Percentiles rank a stretch among this genome's conserved stretches.
These are phyloP conservation scores for Microbotryum saponariae DNA, from an alignment of 1,284 basidiomycete genomes.

Conservation along the genomic window DNA sequence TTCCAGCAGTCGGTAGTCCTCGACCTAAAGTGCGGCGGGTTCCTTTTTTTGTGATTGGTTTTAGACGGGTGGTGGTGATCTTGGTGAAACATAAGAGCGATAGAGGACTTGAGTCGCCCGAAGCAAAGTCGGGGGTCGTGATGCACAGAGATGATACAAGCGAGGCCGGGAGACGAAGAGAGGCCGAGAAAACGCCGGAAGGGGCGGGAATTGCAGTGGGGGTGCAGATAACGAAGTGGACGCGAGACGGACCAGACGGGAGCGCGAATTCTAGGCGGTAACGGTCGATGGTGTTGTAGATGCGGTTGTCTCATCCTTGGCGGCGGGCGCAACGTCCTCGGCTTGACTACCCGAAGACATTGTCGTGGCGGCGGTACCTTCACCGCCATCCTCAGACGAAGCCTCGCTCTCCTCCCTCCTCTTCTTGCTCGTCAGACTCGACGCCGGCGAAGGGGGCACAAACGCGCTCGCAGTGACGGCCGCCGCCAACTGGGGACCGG, in stretches of 20 bases:
- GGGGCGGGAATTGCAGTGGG: neutral
- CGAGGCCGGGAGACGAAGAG: neutral
- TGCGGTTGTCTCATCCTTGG: neutral
- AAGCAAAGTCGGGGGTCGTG: too few species aligned
- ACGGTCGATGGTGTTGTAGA: neutral
- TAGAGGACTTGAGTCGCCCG: too few species aligned
- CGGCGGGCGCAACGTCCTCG: neutral
- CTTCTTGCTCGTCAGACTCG: neutral
- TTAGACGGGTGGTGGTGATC: too few species aligned
- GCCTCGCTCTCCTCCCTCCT: slow-evolving; percentile 5
- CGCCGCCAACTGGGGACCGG: slow-evolving; percentile 20
- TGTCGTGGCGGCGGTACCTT: slow-evolving; percentile 2
- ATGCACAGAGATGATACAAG: too few species aligned
- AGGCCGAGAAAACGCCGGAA: neutral
- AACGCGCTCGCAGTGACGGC: slow-evolving; percentile 3
- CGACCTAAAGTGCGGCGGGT: too few species aligned
- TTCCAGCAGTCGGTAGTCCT: too few species aligned
- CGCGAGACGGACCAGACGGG: neutral
- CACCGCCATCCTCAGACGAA: neutral
- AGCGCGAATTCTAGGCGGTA: neutral
- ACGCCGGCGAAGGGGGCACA: neutral
- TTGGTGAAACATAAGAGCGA: too few species aligned
- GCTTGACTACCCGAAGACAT: slow-evolving; percentile 1
- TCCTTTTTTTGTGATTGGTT: too few species aligned
- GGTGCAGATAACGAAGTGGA: neutral